Base-by-base conservation (phyloP, 179 eudicot species). In the Silene coronaria region DNA sequence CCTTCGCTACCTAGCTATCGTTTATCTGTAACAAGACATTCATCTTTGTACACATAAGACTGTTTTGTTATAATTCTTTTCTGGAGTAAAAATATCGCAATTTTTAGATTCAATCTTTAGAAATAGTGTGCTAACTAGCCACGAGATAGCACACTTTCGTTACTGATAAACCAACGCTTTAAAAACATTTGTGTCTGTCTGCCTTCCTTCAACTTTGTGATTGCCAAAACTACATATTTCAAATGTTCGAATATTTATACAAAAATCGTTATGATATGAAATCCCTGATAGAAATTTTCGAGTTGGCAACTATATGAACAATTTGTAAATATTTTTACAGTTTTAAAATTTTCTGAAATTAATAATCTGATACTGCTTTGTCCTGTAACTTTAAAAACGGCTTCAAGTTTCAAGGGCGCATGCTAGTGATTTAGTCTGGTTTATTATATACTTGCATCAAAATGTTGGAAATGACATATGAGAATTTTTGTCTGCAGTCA, bases 401-500 rank as follows among this genome's bases (percentile, higher is more conserved):
- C 58, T 80, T 84, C 91, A 82, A 88, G 88, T 90, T 85, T 89
- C 90, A 79, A 90, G 80, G 80, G 74, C 48, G 75, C 79, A 76
- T 82, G 73, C 67, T 76, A 70, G 70, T 77, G 58, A 38, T 70
- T 38, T 75, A 58, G 62, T 53, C 57, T 75, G 8, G 6, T 53
- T 16, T 53, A 17, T 53, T 17, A 53, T 16, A 19, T 73, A 46
- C 32, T 59, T 78, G n/a, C 68, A 27, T 65, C 30, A 14, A 65
- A 53, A 58, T 75, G 76, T 74, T 53, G 71, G 57, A 65, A 69
- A 48, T 75, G 70, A 48, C 79, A 61, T 70, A n/a, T 28, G 58
- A 73, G 61, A 75, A 72, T 70, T 28, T 68, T 62, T 69, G 74
- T 78, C 55, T 70, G 69, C 69, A 32, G 23, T 70, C 61, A 76